phyloP scores from a whole-genome alignment of 2,329 filamentous ascomycete species.

The Sphaerulina musiva region DNA sequence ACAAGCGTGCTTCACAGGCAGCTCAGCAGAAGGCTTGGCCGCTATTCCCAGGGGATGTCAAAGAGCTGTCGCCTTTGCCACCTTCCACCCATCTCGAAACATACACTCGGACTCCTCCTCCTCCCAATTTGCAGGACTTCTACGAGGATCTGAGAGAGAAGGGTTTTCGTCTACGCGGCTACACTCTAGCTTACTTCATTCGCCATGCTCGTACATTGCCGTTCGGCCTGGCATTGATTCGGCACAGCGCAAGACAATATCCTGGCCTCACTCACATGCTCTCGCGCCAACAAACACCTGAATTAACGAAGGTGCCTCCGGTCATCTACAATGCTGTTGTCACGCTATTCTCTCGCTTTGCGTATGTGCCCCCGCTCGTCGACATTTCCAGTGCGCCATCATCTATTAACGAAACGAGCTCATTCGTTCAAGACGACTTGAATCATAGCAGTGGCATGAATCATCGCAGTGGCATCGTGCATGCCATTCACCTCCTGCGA shows the following conservation, averaged over 20 bases:
- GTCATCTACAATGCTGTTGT: constrained; percentile 9
- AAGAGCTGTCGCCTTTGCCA: constrained; percentile 50
- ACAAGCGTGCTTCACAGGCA: neutral
- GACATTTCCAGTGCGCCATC: neutral
- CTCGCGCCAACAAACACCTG: neutral
- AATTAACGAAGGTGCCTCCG: constrained; percentile 3
- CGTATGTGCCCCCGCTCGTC: neutral
- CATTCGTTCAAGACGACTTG: neutral
- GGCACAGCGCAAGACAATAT: constrained; percentile 5
- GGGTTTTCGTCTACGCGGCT: constrained; percentile 45
- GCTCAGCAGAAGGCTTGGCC: constrained; percentile 19
- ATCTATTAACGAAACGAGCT: neutral
- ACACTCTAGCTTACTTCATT: constrained; percentile 53
- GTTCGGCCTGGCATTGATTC: constrained; percentile 47
- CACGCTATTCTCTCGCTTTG: constrained; percentile 6
- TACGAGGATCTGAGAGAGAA: constrained; percentile 53
- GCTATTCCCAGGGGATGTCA: constrained; percentile 54
- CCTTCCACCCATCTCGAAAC: constrained; percentile 60
- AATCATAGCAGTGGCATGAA: neutral
- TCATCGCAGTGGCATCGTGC: constrained; percentile 15
- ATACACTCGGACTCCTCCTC: constrained; percentile 52
- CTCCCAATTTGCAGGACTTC: constrained; percentile 54
- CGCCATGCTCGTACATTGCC: constrained; percentile 45
- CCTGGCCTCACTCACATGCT: constrained; percentile 14
- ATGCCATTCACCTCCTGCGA: constrained; percentile 28